These are phyloP conservation scores for Sporisorium reilianum DNA, from an alignment of 1,284 basidiomycete species.

Conservation along the genomic window DNA sequence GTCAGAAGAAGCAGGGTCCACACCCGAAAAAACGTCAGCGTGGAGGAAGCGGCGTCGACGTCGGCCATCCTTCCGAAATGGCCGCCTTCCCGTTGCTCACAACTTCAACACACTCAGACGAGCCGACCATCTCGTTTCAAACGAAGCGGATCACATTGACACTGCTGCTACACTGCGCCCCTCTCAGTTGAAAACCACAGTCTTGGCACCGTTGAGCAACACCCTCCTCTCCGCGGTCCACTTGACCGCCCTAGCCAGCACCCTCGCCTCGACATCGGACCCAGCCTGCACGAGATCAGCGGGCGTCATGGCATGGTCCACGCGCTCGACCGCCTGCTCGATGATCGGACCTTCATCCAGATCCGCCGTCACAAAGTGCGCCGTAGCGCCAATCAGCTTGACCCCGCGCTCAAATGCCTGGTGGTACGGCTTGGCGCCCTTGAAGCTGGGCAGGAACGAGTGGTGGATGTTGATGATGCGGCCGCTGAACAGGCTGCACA, in stretches of 20 bases:
- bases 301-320: slow-evolving; percentile 61
- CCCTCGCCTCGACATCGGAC: slow-evolving; percentile 62
- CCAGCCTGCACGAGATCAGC: slow-evolving; percentile 60
- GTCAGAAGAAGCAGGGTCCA: slow-evolving; percentile 14
- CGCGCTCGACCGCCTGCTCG: slow-evolving; percentile 65
- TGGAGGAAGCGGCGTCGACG: neutral
- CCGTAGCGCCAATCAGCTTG: slow-evolving; percentile 67
- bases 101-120: neutral
- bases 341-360: slow-evolving; percentile 68
- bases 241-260: slow-evolving; percentile 64
- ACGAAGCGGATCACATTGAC: neutral
- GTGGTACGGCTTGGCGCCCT: slow-evolving; percentile 66
- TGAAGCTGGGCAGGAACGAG: slow-evolving; percentile 67
- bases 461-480: slow-evolving; percentile 69
- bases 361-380: slow-evolving; percentile 66
- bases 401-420: slow-evolving; percentile 66
- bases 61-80: neutral
- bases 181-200: slow-evolving; percentile 61
- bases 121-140: neutral
- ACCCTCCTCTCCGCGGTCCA: slow-evolving; percentile 66
- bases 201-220: slow-evolving; percentile 65
- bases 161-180: neutral
- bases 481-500: slow-evolving; percentile 57
- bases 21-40: neutral
- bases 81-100: neutral